Evolutionary conservation across 495 filamentous ascomycete species (phyloP).

Genomic region (Astrocystis sublimbata): DNA sequence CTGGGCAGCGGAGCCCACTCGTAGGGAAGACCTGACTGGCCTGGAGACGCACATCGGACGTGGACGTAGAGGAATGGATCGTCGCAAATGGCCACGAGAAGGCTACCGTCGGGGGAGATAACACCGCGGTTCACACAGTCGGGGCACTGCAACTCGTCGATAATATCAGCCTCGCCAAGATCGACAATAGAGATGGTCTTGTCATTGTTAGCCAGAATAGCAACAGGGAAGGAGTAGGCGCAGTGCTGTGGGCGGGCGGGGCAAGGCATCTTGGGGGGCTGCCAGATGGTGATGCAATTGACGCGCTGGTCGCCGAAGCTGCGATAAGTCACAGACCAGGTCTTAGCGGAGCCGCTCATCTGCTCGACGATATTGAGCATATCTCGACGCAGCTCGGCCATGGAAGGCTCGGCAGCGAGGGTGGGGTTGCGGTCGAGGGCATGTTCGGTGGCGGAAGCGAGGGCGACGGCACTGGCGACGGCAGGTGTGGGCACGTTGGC

Average conservation of each 20-base stretch:
- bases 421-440: conserved; percentile 28
- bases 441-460: conserved; percentile 30
- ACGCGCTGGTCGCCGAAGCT: conserved; percentile 51
- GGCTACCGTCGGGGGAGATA: conserved; percentile 81
- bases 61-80: conserved; percentile 82
- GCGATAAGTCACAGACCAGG: conserved; percentile 38
- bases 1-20: conserved; percentile 44
- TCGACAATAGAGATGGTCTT: conserved; percentile 78
- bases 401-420: conserved; percentile 38
- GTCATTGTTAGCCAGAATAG: conserved; percentile 77
- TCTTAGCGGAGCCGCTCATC: conserved; percentile 36
- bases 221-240: conserved; percentile 47
- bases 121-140: conserved; percentile 89
- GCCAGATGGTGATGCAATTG: conserved; percentile 60
- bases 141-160: conserved; percentile 69
- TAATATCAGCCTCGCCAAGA: conserved; percentile 48
- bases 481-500: conserved; percentile 18
- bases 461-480: conserved; percentile 1
- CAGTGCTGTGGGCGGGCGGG: conserved; percentile 25
- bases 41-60: conserved; percentile 35
- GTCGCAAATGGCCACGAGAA: conserved; percentile 85
- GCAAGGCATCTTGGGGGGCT: conserved; percentile 35
- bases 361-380: conserved; percentile 38
- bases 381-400: conserved; percentile 27
- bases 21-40: conserved; percentile 30